Conservation (phyloP, 768 basidiomycete species). For the Gloeopeniophorella convolvens region DNA sequence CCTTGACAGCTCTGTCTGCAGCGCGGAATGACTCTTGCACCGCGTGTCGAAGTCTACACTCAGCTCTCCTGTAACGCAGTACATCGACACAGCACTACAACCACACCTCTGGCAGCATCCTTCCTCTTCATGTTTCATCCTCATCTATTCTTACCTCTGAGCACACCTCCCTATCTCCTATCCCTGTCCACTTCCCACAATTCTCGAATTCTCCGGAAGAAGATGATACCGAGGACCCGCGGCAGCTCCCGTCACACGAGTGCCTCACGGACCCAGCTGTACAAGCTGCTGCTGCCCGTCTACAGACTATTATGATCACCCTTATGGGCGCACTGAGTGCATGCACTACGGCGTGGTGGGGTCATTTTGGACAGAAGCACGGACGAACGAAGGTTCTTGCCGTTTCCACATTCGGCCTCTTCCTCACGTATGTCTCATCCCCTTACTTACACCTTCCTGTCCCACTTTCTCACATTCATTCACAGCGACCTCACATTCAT, state of each 20-base stretch:
- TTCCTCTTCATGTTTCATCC: constrained; percentile 7
- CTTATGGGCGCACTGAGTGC: constrained; percentile 76
- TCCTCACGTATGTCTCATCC: constrained; percentile 57
- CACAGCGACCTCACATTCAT: constrained; percentile 72
- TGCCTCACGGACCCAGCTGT: constrained; percentile 49
- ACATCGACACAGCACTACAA: constrained; percentile 38
- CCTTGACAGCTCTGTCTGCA: constrained; percentile 26
- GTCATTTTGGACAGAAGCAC: constrained; percentile 64
- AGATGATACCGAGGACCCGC: constrained; percentile 34
- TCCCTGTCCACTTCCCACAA: constrained; percentile 7
- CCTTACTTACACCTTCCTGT: constrained; percentile 28
- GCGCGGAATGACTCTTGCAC: constrained; percentile 77
- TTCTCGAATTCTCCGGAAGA: constrained; percentile 20
- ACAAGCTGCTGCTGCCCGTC: constrained; percentile 59
- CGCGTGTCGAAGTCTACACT: constrained; percentile 75
- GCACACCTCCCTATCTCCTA: not conserved
- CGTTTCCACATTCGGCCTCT: constrained; percentile 58
- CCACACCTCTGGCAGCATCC: constrained; percentile 22
- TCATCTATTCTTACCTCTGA: not conserved
- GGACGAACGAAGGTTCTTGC: constrained; percentile 75
- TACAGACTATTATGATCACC: constrained; percentile 74
- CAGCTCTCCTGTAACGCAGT: constrained; percentile 64
- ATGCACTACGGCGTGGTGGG: constrained; percentile 84
- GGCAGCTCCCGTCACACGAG: constrained; percentile 30
- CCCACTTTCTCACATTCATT: constrained; percentile 5